Conservation (phyloP, 768 basidiomycete species). For the Mycena maculata region DNA sequence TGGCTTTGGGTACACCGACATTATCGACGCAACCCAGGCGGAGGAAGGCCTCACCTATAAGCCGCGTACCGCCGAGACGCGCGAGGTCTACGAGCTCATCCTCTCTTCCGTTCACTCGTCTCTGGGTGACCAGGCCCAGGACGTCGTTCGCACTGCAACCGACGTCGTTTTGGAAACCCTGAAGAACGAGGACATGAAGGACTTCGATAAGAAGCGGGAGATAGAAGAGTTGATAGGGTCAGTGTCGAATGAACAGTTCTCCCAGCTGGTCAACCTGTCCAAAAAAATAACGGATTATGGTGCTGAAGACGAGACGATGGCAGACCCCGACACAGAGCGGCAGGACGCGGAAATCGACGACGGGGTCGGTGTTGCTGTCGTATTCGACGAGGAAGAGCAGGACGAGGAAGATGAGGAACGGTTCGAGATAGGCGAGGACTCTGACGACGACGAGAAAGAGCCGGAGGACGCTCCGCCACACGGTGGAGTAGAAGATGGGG, state of each 20-base stretch:
- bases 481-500: slow-evolving; percentile 58
- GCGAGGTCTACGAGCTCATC: slow-evolving; percentile 94
- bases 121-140: slow-evolving; percentile 95
- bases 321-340: slow-evolving; percentile 82
- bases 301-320: slow-evolving; percentile 84
- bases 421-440: slow-evolving; percentile 86
- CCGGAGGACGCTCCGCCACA: slow-evolving; percentile 56
- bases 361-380: slow-evolving; percentile 96
- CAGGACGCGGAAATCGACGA: slow-evolving; percentile 94
- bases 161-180: slow-evolving; percentile 89
- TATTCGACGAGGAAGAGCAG: slow-evolving; percentile 97
- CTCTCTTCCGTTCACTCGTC: slow-evolving; percentile 83
- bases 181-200: slow-evolving; percentile 90
- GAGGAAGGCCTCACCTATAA: slow-evolving; percentile 94
- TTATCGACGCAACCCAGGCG: slow-evolving; percentile 93
- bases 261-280: slow-evolving; percentile 82
- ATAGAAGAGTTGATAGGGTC: slow-evolving; percentile 80
- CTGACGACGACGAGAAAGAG: slow-evolving; percentile 80
- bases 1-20: slow-evolving; percentile 87
- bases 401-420: slow-evolving; percentile 93
- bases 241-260: slow-evolving; percentile 79
- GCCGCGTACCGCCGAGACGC: slow-evolving; percentile 93
- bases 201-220: slow-evolving; percentile 98
- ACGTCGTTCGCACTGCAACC: slow-evolving; percentile 95
- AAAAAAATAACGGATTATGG: slow-evolving; percentile 98